phyloP scores from a whole-genome alignment of 2,329 filamentous ascomycete genomes.

The Juglanconis sp. region DNA sequence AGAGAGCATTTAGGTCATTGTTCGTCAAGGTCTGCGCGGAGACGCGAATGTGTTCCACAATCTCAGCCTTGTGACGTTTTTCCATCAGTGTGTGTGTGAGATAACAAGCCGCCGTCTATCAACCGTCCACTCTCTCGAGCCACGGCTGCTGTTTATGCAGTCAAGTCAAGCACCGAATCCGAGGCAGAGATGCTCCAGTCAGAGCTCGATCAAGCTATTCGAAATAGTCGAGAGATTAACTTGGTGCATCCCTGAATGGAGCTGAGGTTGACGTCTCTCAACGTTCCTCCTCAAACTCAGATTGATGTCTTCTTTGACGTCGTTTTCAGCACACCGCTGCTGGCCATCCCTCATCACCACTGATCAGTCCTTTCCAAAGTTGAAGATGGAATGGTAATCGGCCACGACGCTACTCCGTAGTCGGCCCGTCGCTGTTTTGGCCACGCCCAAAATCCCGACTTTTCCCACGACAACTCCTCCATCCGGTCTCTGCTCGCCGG shows the following conservation, averaged over 20 bases:
- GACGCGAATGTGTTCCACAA: no score
- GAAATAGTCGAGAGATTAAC: background rate
- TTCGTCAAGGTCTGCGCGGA: no score
- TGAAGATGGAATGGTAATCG: no score
- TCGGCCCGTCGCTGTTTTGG: no score
- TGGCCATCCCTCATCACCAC: no score
- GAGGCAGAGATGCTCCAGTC: background rate
- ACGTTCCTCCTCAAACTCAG: background rate
- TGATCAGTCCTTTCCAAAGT: no score
- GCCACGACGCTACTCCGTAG: no score
- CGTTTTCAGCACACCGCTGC: slow-evolving; percentile 1
- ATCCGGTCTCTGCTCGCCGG: background rate
- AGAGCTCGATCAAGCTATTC: background rate
- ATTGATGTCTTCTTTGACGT: background rate
- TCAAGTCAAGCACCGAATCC: background rate
- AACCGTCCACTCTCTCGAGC: background rate
- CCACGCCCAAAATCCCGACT: background rate
- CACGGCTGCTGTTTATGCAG: background rate
- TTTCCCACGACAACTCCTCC: background rate
- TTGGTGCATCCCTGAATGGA: background rate
- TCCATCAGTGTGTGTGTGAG: background rate
- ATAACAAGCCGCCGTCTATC: background rate
- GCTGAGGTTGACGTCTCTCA: background rate
- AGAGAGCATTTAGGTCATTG: no score
- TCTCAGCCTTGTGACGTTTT: background rate